Conservation (phyloP, 2,329 filamentous ascomycete species). For the Neocucurbitaria cava region DNA sequence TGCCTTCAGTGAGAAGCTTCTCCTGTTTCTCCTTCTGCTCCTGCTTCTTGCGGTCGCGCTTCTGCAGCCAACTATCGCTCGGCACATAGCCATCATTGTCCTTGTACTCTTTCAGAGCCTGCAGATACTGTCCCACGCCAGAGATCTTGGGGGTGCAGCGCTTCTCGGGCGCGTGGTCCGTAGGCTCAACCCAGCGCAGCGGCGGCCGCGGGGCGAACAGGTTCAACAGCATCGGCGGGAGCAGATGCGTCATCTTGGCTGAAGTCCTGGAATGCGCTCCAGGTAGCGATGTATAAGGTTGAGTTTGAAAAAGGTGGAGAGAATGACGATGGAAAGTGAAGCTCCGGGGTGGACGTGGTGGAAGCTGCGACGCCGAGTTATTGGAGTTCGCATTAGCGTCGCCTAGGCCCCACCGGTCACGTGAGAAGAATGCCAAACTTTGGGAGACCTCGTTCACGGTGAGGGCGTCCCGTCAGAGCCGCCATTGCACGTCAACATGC, state of each 20-base stretch:
- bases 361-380: constrained; percentile 25
- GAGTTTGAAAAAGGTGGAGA: constrained; percentile 17
- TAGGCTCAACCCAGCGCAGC: constrained; percentile 84
- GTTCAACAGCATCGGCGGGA: constrained; percentile 88
- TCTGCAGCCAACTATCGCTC: constrained; percentile 92
- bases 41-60: constrained; percentile 79
- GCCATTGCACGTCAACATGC: constrained; percentile 49
- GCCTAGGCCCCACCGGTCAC: constrained; percentile 28
- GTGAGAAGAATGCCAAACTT: constrained; percentile 34
- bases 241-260: constrained; percentile 86
- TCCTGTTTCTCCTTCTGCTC: constrained; percentile 78
- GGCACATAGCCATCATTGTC: constrained; percentile 77
- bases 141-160: constrained; percentile 75
- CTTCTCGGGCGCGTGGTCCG: constrained; percentile 82
- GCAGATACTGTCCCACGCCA: constrained; percentile 77
- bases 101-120: constrained; percentile 77
- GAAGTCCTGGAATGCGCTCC: constrained; percentile 45
- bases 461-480: constrained; percentile 7
- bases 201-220: constrained; percentile 95
- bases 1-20: constrained; percentile 67
- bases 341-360: constrained; percentile 12
- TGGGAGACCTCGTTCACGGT: constrained; percentile 6
- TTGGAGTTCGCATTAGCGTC: constrained; percentile 32
- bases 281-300: constrained; percentile 42
- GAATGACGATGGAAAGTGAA: constrained; percentile 26